Evolutionary conservation across 805 yeast genomes (phyloP).

Genomic region (Henningerozyma blattae): DNA sequence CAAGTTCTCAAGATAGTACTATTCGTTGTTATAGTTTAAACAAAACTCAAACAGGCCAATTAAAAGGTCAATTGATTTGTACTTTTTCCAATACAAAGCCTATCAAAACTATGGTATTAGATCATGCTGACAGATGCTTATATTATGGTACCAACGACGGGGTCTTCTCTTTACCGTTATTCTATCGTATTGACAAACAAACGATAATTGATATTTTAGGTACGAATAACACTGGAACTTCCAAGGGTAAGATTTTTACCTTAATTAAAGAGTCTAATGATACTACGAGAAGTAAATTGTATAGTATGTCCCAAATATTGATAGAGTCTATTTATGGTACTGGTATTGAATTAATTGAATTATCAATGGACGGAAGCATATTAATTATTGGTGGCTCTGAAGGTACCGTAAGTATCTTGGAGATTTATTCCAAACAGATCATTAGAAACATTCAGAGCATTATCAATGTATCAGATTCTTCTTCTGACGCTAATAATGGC

Average conservation of each 20-base stretch:
- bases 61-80: constrained; percentile 33
- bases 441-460: constrained; percentile 37
- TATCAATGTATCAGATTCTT: constrained; percentile 12
- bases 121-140: constrained; percentile 67
- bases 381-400: constrained; percentile 59
- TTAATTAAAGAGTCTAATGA: constrained; percentile 35
- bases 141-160: constrained; percentile 66
- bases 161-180: constrained; percentile 15
- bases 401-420: constrained; percentile 63
- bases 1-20: constrained; percentile 66
- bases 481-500: background rate
- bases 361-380: constrained; percentile 66
- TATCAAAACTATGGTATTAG: constrained; percentile 47
- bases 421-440: constrained; percentile 58
- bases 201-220: constrained; percentile 21
- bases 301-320: constrained; percentile 17
- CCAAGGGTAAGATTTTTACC: constrained; percentile 26
- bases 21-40: constrained; percentile 55
- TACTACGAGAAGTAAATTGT: constrained; percentile 19
- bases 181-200: constrained; percentile 9
- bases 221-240: too few relatives aligned
- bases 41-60: constrained; percentile 12
- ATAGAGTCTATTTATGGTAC: constrained; percentile 15
- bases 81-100: constrained; percentile 61
- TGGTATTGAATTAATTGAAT: constrained; percentile 38